Base-by-base conservation (phyloP, 1,284 basidiomycete genomes). In the Tetrapyrgos nigripes region DNA sequence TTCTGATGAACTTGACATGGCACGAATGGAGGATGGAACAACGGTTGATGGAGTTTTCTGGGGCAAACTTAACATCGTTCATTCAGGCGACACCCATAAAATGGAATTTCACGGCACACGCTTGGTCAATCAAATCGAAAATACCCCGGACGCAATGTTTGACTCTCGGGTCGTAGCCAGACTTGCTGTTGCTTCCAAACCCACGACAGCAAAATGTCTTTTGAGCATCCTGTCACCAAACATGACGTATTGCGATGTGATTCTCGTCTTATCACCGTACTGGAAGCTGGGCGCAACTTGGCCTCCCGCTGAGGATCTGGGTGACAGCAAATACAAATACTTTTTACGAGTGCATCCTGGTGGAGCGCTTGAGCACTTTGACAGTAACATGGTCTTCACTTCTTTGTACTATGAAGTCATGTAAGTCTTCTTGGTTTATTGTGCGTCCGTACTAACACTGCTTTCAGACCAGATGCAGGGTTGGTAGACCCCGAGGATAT, bases 21-120 rank as follows among this genome's bases (percentile, higher is more conserved):
- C 91, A 2, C 84, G 89, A 53, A 92, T 91, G 88, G 91, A 93
- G 62, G 91, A 93, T 64, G 91, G 91, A 2, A 93, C 90, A 10
- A 79, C 85, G 24, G 91, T 93, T 23, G 91, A 91, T 54, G 91
- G 91, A 45, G 77, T 83, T 70, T 93, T 93, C 75, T 93, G 89
- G 89, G 91, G 91, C 2, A 93, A 92, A 69, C 83, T 93, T 53
- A 85, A 86, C 64, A 90, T 93, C 54, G 83, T 92, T 13, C 92
- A 93, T 68, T 77, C 84, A 2, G 89, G 85, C 40, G 88, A 91
- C 67, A 85, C 75, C 17, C 91, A 93, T 71, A 82, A 81, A 59
- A 82, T 93, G 82, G 91, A 93, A 64, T 93, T 93, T 71, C 86
- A 77, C 51, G 91, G 91, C 35, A 92, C 91, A 26, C 84, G 87